These are phyloP conservation scores for Fusarium sp. DNA, from an alignment of 2,329 filamentous ascomycete genomes.

Conservation along the genomic window DNA sequence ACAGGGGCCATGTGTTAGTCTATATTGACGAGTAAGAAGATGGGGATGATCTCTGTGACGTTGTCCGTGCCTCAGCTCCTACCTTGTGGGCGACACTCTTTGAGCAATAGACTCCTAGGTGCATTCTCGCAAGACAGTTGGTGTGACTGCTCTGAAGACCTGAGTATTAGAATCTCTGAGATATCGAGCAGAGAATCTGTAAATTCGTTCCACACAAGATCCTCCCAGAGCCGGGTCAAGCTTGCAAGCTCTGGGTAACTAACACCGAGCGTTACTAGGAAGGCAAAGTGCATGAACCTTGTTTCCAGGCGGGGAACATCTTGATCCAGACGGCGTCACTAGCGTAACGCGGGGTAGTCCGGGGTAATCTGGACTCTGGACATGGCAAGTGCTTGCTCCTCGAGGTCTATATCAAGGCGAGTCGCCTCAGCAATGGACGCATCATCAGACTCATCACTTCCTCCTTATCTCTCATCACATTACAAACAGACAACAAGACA, in stretches of 20 bases:
- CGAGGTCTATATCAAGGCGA: slow-evolving; percentile 11
- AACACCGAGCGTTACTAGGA: neutral
- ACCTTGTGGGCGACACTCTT: no score
- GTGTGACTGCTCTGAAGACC: no score
- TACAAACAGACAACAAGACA: neutral
- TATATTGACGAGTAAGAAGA: neutral
- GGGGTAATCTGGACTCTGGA: slow-evolving; percentile 17
- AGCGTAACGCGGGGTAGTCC: slow-evolving; percentile 23
- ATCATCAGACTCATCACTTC: neutral
- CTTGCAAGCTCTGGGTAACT: neutral
- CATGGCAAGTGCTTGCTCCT: neutral
- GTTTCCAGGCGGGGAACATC: neutral
- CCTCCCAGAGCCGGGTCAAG: neutral
- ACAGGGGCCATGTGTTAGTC: neutral
- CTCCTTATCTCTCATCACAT: neutral
- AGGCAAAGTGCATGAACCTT: neutral
- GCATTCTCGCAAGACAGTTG: no score
- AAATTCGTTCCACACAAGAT: no score
- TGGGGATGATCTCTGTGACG: neutral
- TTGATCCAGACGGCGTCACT: neutral
- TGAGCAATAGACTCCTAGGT: no score
- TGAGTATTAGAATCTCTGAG: no score
- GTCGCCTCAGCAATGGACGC: neutral
- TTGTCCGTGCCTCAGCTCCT: neutral
- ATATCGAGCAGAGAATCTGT: no score